Conservation (phyloP, 2,329 filamentous ascomycete species). For the Fusarium longipes region DNA sequence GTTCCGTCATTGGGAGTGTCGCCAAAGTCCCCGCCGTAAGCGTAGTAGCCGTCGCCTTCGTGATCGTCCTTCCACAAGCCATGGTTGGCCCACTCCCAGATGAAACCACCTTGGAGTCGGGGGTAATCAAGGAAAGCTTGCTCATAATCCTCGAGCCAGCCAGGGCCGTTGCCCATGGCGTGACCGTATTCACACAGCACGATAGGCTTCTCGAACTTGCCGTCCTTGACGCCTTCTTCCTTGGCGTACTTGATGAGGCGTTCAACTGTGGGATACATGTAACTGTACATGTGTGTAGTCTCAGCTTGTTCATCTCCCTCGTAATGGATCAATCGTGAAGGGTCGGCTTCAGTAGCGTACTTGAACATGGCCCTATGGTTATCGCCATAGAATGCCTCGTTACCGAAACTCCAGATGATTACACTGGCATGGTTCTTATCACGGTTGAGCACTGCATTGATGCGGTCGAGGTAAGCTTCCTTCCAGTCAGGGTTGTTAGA, state of each 20-base stretch:
- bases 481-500: constrained; percentile 71
- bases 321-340: constrained; percentile 71
- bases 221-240: constrained; percentile 58
- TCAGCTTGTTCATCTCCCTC: constrained; percentile 71
- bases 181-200: constrained; percentile 69
- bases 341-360: constrained; percentile 68
- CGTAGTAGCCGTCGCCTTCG: constrained; percentile 62
- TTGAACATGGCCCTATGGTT: constrained; percentile 77
- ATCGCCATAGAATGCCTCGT: constrained; percentile 77
- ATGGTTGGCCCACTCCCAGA: constrained; percentile 76
- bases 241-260: constrained; percentile 60
- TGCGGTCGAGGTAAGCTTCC: constrained; percentile 74
- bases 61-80: constrained; percentile 63
- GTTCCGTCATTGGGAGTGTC: constrained; percentile 69
- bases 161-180: constrained; percentile 81
- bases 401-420: constrained; percentile 79
- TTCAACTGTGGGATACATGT: constrained; percentile 72
- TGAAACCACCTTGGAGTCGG: constrained; percentile 73
- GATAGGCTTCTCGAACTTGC: constrained; percentile 66
- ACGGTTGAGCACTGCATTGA: constrained; percentile 70
- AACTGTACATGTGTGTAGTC: constrained; percentile 73
- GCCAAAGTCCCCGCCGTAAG: constrained; percentile 71
- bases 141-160: constrained; percentile 75
- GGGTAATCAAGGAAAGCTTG: constrained; percentile 70
- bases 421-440: constrained; percentile 79